Base-by-base conservation (phyloP, 192 early-diverging fungal genomes). In the Pilaira anomala region DNA sequence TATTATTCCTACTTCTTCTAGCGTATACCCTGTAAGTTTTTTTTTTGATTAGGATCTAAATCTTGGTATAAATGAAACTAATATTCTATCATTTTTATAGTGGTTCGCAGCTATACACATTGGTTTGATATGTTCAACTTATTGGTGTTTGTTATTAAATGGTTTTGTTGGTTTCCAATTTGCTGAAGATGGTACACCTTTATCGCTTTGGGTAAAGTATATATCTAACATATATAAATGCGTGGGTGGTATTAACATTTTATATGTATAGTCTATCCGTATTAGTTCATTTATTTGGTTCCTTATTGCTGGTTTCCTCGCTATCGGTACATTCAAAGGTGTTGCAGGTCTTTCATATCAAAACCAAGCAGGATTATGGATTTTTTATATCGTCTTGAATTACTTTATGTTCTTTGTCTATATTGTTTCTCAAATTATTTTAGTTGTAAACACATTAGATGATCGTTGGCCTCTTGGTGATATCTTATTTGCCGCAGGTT, bases 111-210 rank as follows among this genome's bases (percentile, higher is more conserved):
- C 93, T 6, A 83, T 83, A 1, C 91, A 95, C 67, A 70, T 92
- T 39, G 88, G 89, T 18, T 67, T 95, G 44, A 89, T 87, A 64
- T 88, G 91, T 66, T 87, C 91, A 8, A 92, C 91, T 42, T 88
- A 92, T 74, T 97, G 93, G 93, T 93, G 90, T 63, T 72, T 98
- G 66, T 83, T 98, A 50, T 75, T 96, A 39, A 98, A 96, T 74
- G 95, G 93, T 30, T 93, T 97, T 75, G 89, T 98, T 41, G 92
- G 93, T 7, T 97, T 95, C 82, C 94, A 96, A 79, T 98, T 93
- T 87, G 85, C 90, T 11, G 94, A 98, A 68, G 96, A 98, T 74
- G 95, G 96, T 63, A 97, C 94, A 3, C 82, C 91, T 8, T 67
- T 85, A 60, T 97, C 96, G 12, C 87, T 98, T 52, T 98, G 96